Evolutionary conservation across 2,329 filamentous ascomycete species (phyloP), one percentile per base, ranked within the genome.

Genomic region (Colletotrichum neosansevieriae): DNA sequence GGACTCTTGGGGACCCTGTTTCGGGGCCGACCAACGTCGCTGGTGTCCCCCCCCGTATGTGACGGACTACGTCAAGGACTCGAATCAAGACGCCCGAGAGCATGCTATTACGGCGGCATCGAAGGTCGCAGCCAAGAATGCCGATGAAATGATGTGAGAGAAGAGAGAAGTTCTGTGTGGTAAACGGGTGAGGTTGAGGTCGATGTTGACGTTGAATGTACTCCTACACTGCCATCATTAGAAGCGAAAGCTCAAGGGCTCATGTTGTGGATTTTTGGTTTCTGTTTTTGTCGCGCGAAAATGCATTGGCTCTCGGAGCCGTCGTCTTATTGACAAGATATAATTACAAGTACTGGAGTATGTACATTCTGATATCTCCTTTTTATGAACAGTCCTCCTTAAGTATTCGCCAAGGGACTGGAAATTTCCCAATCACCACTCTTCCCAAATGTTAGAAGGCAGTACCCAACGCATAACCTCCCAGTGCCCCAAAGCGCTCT

Each of bases 401-500:
- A 42, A 17, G 3, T 12, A 2, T 36, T 36, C 19, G 12, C 56
- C 6, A 56, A 10, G 10, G 4, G 11, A n/a, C 12, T 3, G 21
- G 19, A 12, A 24, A n/a, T 15, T 3, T 13, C 15, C 38, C 17
- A 15, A 70, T 86, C 79, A 97, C 93, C 94, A 98, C 74, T 89
- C 87, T 81, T 97, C 92, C 96, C 96, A 99, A 29, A 98, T 88
- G 12, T 82, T 81, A 64, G 84, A 84, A 1, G 94, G 94, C 70
- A 98, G 73, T 3, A 98, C 94, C 1, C 83, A 88, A 75, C 96
- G 88, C 94, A 99, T 99, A 53, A 99, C 91, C 49, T 82, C 83
- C 96, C 96, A 99, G 81, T 99, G 96, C 10, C 92, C 92, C 59
- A 92, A 76, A 0, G 94, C 94, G 74, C 92, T 93, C 75, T 88